Percentiles rank a stretch among this genome's conserved stretches.
Evolutionary conservation across 192 early-diverging fungal species (phyloP).

Genomic region (Dissophora ornata): DNA sequence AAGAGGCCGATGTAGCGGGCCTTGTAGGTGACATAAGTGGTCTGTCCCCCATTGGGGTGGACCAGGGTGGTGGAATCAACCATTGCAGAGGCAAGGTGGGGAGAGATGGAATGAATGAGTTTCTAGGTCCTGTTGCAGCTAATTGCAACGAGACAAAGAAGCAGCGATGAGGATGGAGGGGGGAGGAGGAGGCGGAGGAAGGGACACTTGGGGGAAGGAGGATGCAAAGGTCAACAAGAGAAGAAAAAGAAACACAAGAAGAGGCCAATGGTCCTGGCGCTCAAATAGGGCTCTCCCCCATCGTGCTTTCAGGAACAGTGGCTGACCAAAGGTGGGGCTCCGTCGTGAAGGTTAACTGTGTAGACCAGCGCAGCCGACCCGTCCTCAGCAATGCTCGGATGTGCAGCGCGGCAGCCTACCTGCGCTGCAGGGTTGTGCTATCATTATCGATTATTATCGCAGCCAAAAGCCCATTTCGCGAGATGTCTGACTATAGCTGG

Average conservation of each 20-base stretch:
- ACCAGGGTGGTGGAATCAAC: conserved; percentile 9
- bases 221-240: conserved; percentile 20
- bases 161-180: not conserved
- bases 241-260: conserved; percentile 7
- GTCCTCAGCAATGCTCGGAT: too few relatives aligned
- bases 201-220: conserved; percentile 17
- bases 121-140: conserved; percentile 5
- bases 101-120: conserved; percentile 6
- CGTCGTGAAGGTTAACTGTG: too few relatives aligned
- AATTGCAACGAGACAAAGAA: too few relatives aligned
- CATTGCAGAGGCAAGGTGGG: conserved; percentile 1
- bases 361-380: too few relatives aligned
- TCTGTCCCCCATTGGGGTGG: conserved; percentile 3
- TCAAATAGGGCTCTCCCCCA: not conserved
- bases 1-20: conserved; percentile 59
- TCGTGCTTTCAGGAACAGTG: too few relatives aligned
- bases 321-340: too few relatives aligned
- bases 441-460: too few relatives aligned
- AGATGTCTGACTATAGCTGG: too few relatives aligned
- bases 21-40: conserved; percentile 55
- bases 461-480: too few relatives aligned
- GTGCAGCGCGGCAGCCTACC: too few relatives aligned
- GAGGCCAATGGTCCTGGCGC: too few relatives aligned
- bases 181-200: not conserved
- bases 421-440: too few relatives aligned